phyloP scores from a whole-genome alignment of 495 filamentous ascomycete genomes.

The Talaromyces nanjingensis region DNA sequence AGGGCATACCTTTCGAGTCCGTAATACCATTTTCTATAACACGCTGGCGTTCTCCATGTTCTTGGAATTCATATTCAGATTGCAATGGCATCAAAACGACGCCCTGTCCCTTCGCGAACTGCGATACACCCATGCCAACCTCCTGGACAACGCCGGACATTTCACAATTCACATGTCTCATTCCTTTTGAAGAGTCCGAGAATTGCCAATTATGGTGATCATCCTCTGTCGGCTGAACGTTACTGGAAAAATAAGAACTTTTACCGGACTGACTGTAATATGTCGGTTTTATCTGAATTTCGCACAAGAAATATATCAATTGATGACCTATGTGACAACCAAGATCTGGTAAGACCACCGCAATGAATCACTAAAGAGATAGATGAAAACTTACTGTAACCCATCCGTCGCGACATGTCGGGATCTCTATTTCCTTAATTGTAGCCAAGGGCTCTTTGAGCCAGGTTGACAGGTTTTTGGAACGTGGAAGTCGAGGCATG shows the following conservation, averaged over 20 bases:
- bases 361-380: neutral
- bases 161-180: neutral
- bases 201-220: neutral
- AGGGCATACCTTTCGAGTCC: neutral
- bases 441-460: neutral
- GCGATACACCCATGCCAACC: neutral
- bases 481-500: neutral
- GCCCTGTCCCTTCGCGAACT: neutral
- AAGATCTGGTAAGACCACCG: neutral
- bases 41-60: neutral
- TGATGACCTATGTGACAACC: neutral
- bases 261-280: neutral
- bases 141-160: neutral
- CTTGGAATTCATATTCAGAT: neutral
- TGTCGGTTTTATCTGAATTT: neutral
- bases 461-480: neutral
- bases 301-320: neutral
- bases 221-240: neutral
- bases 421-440: neutral
- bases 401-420: neutral
- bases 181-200: neutral
- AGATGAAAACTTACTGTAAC: neutral
- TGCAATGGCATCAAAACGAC: neutral
- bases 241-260: neutral
- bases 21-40: neutral